These are phyloP conservation scores for Dentiscutata heterogama DNA, from an alignment of 371 early-diverging fungal genomes.

Conservation along the genomic window DNA sequence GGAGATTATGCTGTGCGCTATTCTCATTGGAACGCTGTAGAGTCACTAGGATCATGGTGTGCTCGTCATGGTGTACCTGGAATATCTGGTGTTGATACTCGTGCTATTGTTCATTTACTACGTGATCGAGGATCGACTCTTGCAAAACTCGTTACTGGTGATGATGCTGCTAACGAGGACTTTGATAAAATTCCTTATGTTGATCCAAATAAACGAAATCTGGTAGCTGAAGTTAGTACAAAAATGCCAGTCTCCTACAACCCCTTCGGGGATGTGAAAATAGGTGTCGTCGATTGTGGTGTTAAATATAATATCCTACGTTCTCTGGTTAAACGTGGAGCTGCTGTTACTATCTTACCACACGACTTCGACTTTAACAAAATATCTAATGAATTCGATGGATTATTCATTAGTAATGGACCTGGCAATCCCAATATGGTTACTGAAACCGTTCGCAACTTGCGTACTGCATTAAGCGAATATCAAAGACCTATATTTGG, in stretches of 20 bases:
- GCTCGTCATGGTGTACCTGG: conserved; percentile 88
- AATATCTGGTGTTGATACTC: conserved; percentile 94
- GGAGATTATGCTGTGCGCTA: conserved; percentile 87
- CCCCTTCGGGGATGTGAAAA: conserved; percentile 77
- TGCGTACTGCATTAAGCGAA: conserved; percentile 69
- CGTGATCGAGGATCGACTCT: conserved; percentile 88
- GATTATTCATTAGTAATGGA: conserved; percentile 94
- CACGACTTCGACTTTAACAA: conserved; percentile 74
- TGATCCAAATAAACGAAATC: conserved; percentile 85
- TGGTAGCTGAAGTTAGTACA: conserved; percentile 82
- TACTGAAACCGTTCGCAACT: conserved; percentile 72
- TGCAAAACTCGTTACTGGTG: conserved; percentile 75
- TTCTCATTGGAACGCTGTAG: conserved; percentile 93
- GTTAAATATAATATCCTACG: conserved; percentile 95
- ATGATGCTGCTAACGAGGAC: conserved; percentile 56
- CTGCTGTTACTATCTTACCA: conserved; percentile 87
- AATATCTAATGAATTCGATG: conserved; percentile 77
- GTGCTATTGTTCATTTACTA: conserved; percentile 89
- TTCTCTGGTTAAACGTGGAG: conserved; percentile 81
- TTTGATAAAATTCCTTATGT: conserved; percentile 60
- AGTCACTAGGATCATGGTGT: conserved; percentile 91
- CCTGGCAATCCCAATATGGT: conserved; percentile 88
- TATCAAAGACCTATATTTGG: conserved; percentile 92
- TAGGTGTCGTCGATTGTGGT: conserved; percentile 87
- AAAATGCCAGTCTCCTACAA: conserved; percentile 78